Percentiles rank a stretch among this genome's conserved stretches.
These are phyloP conservation scores for Thoreauomyces humboldtii DNA, from an alignment of 192 early-diverging fungal genomes.

Conservation along the genomic window DNA sequence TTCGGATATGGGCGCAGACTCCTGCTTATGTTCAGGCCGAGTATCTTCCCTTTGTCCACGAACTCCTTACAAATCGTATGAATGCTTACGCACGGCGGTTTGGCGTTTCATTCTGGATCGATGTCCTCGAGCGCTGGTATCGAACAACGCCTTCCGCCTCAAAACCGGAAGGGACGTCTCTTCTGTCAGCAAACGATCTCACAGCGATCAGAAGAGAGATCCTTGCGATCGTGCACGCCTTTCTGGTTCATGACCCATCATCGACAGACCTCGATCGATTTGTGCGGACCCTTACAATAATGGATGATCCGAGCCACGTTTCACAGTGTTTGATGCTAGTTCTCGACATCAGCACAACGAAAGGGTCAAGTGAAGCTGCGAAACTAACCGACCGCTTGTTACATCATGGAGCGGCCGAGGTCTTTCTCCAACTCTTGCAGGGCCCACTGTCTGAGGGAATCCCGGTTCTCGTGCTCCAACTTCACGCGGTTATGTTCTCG, in stretches of 20 bases:
- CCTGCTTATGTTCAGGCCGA: constrained; percentile 31
- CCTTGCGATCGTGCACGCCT: constrained; percentile 3
- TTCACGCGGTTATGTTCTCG: neutral
- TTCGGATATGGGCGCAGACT: constrained; percentile 36
- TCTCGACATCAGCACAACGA: neutral
- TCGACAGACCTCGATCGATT: neutral
- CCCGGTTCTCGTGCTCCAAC: constrained; percentile 15
- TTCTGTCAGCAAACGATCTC: too few species aligned
- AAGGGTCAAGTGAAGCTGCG: neutral
- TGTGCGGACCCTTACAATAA: neutral
- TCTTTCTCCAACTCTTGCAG: neutral
- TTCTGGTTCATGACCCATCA: neutral
- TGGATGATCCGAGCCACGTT: constrained; percentile 2
- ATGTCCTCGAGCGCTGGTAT: constrained; percentile 40
- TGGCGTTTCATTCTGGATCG: constrained; percentile 34
- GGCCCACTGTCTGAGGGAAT: neutral
- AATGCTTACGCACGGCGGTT: constrained; percentile 21
- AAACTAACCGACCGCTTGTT: constrained; percentile 14
- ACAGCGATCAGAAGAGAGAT: neutral
- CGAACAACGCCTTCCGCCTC: neutral
- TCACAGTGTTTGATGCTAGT: neutral
- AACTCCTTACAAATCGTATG: constrained; percentile 14
- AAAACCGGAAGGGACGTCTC: neutral
- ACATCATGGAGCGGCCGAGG: constrained; percentile 9
- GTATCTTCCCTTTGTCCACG: constrained; percentile 29